Evolutionary conservation across 2,329 filamentous ascomycete genomes (phyloP).

Genomic region (Aspergillus quadrilineatus): DNA sequence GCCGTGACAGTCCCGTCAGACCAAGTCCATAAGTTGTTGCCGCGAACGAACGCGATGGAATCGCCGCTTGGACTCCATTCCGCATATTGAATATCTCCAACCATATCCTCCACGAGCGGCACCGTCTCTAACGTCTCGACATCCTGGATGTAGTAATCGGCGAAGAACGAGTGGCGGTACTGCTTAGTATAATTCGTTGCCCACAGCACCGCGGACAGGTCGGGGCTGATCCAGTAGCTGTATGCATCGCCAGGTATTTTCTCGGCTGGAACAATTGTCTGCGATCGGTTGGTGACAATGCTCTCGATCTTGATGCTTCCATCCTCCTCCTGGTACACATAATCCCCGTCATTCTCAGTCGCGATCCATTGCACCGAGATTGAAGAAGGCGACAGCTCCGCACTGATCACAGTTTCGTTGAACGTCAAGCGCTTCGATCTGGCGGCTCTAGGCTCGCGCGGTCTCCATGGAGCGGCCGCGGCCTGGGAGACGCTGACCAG

Average conservation of each 20-base stretch:
- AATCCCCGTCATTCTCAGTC: conserved; percentile 61
- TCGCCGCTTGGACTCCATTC: conserved; percentile 59
- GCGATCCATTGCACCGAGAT: conserved; percentile 59
- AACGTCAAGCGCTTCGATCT: conserved; percentile 59
- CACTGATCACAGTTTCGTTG: conserved; percentile 57
- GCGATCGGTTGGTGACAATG: conserved; percentile 57
- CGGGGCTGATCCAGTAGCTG: conserved; percentile 63
- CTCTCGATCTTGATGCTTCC: conserved; percentile 62
- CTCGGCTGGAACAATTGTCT: conserved; percentile 59
- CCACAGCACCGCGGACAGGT: conserved; percentile 60
- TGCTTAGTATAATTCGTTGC: conserved; percentile 66
- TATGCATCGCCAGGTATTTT: conserved; percentile 56
- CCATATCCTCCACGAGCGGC: conserved; percentile 59
- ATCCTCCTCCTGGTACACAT: conserved; percentile 53
- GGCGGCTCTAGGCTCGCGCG: conserved; percentile 56
- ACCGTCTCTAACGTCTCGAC: conserved; percentile 50
- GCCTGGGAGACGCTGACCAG: conserved; percentile 26
- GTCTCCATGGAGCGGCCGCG: conserved; percentile 53
- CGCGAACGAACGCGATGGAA: conserved; percentile 65
- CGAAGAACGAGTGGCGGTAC: conserved; percentile 67
- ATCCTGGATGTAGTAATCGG: conserved; percentile 65
- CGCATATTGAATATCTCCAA: conserved; percentile 67
- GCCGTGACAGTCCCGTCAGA: conserved; percentile 55
- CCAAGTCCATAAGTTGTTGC: conserved; percentile 64
- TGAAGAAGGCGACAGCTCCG: conserved; percentile 48